A percentile compares a stretch with the other conserved stretches of the same genome.
Conservation (phyloP, 805 yeast species). For the Candida easanensis region DNA sequence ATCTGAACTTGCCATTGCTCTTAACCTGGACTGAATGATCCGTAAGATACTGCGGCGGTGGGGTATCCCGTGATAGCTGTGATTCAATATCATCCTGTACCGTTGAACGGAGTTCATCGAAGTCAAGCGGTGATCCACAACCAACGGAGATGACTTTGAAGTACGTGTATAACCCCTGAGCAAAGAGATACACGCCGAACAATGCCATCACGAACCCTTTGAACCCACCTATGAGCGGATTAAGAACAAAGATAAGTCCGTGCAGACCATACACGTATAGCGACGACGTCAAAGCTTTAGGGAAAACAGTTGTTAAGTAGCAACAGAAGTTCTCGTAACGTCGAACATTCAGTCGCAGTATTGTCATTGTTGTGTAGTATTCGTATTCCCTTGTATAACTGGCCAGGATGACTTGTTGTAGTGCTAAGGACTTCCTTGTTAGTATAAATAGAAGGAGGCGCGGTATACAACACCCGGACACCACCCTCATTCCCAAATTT, state of each 20-base stretch:
- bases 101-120: conserved; percentile 34
- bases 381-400: too few relatives aligned
- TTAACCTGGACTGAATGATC: conserved; percentile 44
- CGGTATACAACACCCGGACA: too few relatives aligned
- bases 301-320: conserved; percentile 41
- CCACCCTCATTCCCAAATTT: too few relatives aligned
- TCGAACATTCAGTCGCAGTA: conserved; percentile 6
- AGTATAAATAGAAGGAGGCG: too few relatives aligned
- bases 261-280: conserved; percentile 48
- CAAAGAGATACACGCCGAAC: conserved; percentile 31
- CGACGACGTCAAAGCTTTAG: conserved; percentile 43
- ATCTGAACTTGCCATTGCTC: conserved; percentile 62
- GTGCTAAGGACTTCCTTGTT: too few relatives aligned
- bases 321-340: conserved; percentile 32
- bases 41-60: conserved; percentile 41
- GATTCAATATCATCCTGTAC: conserved; percentile 21
- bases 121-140: conserved; percentile 66
- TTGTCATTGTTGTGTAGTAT: too few relatives aligned
- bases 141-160: conserved; percentile 51
- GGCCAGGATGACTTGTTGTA: too few relatives aligned
- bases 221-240: conserved; percentile 16
- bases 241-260: conserved; percentile 32
- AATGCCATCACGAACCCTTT: conserved; percentile 22
- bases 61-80: not conserved
- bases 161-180: conserved; percentile 47